Base-by-base conservation (phyloP, 139 green algal species). In the Coccomyxa sp. region DNA sequence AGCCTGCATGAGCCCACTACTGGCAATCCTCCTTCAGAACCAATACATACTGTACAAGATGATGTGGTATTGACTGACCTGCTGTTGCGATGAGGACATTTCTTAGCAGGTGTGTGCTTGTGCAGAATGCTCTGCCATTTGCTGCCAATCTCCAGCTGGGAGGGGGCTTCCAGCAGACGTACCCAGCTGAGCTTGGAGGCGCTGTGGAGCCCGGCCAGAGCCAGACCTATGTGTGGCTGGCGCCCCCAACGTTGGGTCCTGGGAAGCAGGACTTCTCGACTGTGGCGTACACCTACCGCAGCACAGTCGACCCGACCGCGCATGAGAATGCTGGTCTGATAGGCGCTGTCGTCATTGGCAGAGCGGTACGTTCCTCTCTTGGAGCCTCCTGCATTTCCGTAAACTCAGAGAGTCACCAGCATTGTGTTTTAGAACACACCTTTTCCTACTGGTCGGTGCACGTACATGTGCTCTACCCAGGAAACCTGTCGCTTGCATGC, bases 241-340 rank as follows among this genome's bases (percentile, higher is more conserved):
- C 90, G 33, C 82, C 85, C 22, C 73, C 80, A 10, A 76, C 35
- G 44, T 40, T 75, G 29, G 76, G 75, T 29, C 85, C 87, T 1
- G 77, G 35, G 0, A 24, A 50, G 3, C 29, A 27, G 22, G 85
- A 90, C 80, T 70, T 83, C 6, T 39, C 29, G 31, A 82, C 72
- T 7, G 74, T 91, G 18, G 81, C 77, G 35, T 90, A 89, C 58
- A 55, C 78, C 39, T 91, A 91, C 72, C 75, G 81, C 37, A 88
- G 81, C 31, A 84, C 76, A 33, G 84, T 89, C 0, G 82, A 89
- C 72, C 76, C 83, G 18, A 78, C 83, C 34, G 77, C 70, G 44
- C 85, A 91, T 39, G 80, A 80, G 78, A 82, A 88, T 36, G 82
- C 82, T 8, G 87, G 87, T 36, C 79, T 91, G 8, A 73, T 91